Conservation (phyloP, 331 rosid species). For the Phaseolus coccineus region DNA sequence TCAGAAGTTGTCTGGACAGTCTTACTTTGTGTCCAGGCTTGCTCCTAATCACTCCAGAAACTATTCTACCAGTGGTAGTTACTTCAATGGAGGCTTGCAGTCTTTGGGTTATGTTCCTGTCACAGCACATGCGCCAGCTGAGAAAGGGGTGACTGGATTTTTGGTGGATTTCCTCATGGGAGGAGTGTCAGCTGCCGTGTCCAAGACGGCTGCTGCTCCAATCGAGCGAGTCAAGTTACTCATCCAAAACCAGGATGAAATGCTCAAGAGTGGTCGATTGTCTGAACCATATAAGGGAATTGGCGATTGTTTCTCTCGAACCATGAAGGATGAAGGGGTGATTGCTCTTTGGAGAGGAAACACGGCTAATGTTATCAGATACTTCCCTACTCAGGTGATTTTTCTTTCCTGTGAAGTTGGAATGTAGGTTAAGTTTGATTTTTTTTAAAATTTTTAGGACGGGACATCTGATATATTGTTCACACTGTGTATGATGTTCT, state of each 20-base stretch:
- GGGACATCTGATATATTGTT: constrained; percentile 7
- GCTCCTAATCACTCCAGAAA: constrained; percentile 52
- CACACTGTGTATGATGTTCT: neutral
- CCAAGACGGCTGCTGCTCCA: constrained; percentile 90
- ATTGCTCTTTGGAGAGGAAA: constrained; percentile 85
- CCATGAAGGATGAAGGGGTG: constrained; percentile 78
- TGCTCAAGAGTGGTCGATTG: constrained; percentile 76
- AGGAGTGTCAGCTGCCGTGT: constrained; percentile 86
- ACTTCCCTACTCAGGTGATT: constrained; percentile 85
- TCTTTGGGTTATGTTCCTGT: constrained; percentile 55
- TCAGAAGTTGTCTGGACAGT: constrained; percentile 70
- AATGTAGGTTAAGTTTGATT: neutral
- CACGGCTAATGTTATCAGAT: constrained; percentile 84
- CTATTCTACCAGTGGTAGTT: constrained; percentile 38
- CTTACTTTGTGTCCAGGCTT: constrained; percentile 62
- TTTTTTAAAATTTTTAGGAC: neutral
- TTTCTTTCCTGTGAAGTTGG: constrained; percentile 25
- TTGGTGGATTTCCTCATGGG: constrained; percentile 80
- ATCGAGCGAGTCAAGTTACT: constrained; percentile 83
- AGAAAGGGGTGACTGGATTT: constrained; percentile 65
- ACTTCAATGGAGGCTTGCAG: constrained; percentile 46
- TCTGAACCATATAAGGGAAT: constrained; percentile 86
- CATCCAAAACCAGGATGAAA: constrained; percentile 84
- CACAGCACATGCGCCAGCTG: constrained; percentile 65
- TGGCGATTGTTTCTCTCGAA: constrained; percentile 74